Percentiles rank a stretch among this genome's conserved stretches.
These are phyloP conservation scores for Kurtzmaniella fragi DNA, from an alignment of 805 yeast genomes.

Conservation along the genomic window DNA sequence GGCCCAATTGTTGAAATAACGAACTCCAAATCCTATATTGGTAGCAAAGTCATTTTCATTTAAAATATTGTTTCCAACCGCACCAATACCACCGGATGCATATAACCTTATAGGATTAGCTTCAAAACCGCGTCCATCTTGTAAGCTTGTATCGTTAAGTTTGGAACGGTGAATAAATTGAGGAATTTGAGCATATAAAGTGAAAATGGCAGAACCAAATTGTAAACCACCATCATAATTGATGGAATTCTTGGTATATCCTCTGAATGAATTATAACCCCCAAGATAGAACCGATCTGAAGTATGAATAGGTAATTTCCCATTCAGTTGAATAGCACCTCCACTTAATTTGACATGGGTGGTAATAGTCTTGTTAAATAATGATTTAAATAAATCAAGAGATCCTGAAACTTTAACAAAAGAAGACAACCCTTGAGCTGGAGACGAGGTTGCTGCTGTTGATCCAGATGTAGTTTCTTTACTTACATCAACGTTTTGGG, in stretches of 20 bases:
- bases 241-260: slow-evolving; percentile 61
- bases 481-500: slow-evolving; percentile 21
- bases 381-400: slow-evolving; percentile 33
- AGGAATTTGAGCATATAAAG: slow-evolving; percentile 61
- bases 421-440: slow-evolving; percentile 1
- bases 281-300: slow-evolving; percentile 83
- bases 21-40: slow-evolving; percentile 32
- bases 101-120: slow-evolving; percentile 46
- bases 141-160: slow-evolving; percentile 1
- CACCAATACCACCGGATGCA: slow-evolving; percentile 63
- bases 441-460: not conserved
- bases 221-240: slow-evolving; percentile 75
- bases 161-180: slow-evolving; percentile 19
- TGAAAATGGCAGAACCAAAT: slow-evolving; percentile 51
- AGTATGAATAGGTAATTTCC: slow-evolving; percentile 42
- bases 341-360: slow-evolving; percentile 44
- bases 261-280: slow-evolving; percentile 69
- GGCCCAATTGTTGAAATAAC: slow-evolving; percentile 36
- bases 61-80: slow-evolving; percentile 31
- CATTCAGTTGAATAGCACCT: slow-evolving; percentile 45
- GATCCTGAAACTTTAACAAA: slow-evolving; percentile 34
- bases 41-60: slow-evolving; percentile 15
- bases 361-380: slow-evolving; percentile 43
- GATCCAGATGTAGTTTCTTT: not conserved
- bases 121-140: slow-evolving; percentile 9